phyloP scores from a whole-genome alignment of 345 rosid genomes.

The Salix koriyanagi region DNA sequence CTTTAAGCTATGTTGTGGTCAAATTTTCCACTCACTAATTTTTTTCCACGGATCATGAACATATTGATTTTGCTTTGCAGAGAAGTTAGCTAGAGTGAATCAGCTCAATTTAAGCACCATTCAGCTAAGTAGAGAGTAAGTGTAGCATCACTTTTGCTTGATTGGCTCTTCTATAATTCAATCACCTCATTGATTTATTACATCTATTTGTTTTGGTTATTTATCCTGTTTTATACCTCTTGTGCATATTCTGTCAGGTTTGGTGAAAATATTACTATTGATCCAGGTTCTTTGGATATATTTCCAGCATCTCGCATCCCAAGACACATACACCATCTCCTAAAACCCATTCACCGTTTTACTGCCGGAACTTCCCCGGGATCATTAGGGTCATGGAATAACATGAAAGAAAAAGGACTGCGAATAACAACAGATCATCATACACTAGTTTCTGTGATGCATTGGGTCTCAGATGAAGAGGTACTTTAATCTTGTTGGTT shows the following conservation, averaged over 20 bases:
- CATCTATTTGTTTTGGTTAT: constrained; percentile 4
- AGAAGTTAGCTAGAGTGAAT: constrained; percentile 75
- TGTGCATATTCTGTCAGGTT: constrained; percentile 45
- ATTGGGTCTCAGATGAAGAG: constrained; percentile 79
- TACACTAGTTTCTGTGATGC: constrained; percentile 58
- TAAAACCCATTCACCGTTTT: constrained; percentile 46
- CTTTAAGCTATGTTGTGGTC: constrained; percentile 1
- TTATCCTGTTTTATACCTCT: constrained; percentile 13
- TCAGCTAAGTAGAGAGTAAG: constrained; percentile 75
- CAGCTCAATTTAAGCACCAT: constrained; percentile 55
- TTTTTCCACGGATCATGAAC: constrained; percentile 1
- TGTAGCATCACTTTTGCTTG: constrained; percentile 6
- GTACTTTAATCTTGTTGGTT: constrained; percentile 30
- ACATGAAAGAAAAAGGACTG: constrained; percentile 53
- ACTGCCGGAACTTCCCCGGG: constrained; percentile 33
- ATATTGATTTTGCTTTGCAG: constrained; percentile 37
- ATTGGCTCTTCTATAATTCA: background rate
- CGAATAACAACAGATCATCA: constrained; percentile 61
- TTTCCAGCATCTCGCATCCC: constrained; percentile 75
- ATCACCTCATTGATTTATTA: background rate
- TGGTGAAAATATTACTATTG: constrained; percentile 61
- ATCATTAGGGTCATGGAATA: constrained; percentile 32
- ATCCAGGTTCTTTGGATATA: constrained; percentile 82
- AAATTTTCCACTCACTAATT: constrained; percentile 4
- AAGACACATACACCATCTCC: constrained; percentile 55